These are phyloP conservation scores for Phlebiopsis flavidoalba DNA, from an alignment of 768 basidiomycete species.

Conservation along the genomic window DNA sequence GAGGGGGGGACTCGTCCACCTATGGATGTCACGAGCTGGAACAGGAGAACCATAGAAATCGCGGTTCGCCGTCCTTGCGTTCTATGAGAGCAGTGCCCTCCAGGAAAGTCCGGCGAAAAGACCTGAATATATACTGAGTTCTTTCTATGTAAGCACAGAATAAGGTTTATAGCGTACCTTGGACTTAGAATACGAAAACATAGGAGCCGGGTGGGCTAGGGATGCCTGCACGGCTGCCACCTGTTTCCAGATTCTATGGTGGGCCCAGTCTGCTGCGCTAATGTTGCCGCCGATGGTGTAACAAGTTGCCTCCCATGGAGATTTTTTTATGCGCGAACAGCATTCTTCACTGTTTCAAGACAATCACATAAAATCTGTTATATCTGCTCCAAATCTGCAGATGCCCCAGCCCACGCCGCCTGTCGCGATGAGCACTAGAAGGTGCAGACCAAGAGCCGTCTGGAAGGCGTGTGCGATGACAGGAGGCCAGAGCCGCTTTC, in stretches of 20 bases:
- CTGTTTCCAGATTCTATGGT: constrained; percentile 96
- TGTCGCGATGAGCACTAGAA: constrained; percentile 93
- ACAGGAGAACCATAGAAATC: constrained; percentile 94
- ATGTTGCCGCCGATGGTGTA: constrained; percentile 90
- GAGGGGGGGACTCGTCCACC: constrained; percentile 94
- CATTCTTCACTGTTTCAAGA: constrained; percentile 95
- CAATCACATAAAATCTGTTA: constrained; percentile 94
- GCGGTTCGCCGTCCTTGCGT: constrained; percentile 91
- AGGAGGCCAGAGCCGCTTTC: constrained; percentile 86
- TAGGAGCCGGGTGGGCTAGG: constrained; percentile 89
- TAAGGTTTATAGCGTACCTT: constrained; percentile 49
- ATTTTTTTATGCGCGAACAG: constrained; percentile 94
- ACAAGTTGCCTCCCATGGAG: constrained; percentile 93
- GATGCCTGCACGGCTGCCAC: constrained; percentile 84
- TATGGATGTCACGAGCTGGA: constrained; percentile 85
- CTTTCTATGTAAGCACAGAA: constrained; percentile 22
- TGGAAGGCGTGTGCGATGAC: constrained; percentile 87
- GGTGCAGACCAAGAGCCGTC: constrained; percentile 98
- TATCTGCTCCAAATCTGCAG: constrained; percentile 94
- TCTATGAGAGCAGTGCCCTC: constrained; percentile 95
- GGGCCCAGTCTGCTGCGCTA: constrained; percentile 82
- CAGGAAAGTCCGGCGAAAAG: constrained; percentile 92
- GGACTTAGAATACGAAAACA: constrained; percentile 96
- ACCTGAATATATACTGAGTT: constrained; percentile 34
- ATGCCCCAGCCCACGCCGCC: constrained; percentile 92